A percentile compares a stretch with the other conserved stretches of the same genome.
Conservation (phyloP, 73 alveolate species). For the Stentor roeselii region DNA sequence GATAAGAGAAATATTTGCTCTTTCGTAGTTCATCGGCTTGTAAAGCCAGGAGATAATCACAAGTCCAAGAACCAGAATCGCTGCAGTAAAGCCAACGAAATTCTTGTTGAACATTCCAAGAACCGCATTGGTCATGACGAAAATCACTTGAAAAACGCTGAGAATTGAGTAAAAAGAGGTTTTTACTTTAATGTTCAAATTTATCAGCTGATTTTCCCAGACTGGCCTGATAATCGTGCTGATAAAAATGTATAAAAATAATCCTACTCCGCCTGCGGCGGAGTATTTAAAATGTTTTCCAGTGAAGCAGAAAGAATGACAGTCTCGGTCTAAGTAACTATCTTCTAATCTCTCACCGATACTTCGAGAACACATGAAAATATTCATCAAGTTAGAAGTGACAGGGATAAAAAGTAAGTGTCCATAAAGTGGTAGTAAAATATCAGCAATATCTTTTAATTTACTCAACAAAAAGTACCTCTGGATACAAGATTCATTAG, state of each 20-base stretch:
- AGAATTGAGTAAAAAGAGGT: not conserved
- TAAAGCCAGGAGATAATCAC: not conserved
- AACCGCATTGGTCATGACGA: not conserved
- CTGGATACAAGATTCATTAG: not conserved
- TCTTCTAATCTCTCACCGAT: not conserved
- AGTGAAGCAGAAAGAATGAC: not conserved
- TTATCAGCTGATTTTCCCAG: not conserved
- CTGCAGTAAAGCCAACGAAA: not conserved
- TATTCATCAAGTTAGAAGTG: not conserved
- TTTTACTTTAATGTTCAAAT: not conserved
- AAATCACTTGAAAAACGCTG: not conserved
- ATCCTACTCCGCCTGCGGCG: no score
- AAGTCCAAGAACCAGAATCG: not conserved
- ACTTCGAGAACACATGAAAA: not conserved
- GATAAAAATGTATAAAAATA: no score
- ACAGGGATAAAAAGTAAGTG: not conserved
- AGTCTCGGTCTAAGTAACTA: not conserved
- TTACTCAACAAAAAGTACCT: not conserved
- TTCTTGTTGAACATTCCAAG: no score
- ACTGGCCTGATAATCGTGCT: not conserved
- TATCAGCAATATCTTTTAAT: not conserved
- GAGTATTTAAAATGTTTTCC: no score
- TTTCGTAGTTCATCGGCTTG: not conserved
- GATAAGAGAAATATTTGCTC: not conserved
- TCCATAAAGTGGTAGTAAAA: not conserved